A percentile compares a stretch with the other conserved stretches of the same genome.
These are phyloP conservation scores for Lachancea sp. DNA, from an alignment of 805 yeast genomes.

Conservation along the genomic window DNA sequence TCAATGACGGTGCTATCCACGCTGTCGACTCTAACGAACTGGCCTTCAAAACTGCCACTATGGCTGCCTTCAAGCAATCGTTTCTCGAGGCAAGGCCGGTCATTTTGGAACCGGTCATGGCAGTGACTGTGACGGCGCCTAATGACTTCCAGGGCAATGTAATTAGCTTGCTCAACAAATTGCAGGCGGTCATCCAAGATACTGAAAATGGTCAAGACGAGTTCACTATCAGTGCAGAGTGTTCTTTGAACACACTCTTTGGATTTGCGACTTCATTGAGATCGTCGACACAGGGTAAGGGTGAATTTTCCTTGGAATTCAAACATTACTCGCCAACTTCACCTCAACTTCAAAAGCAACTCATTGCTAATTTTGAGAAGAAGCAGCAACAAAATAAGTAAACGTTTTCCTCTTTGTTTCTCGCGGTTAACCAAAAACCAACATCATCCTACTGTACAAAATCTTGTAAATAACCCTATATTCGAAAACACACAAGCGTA, in stretches of 20 bases:
- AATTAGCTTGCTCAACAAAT: constrained; percentile 85
- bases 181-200: constrained; percentile 86
- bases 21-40: constrained; percentile 95
- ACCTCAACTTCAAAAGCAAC: constrained; percentile 82
- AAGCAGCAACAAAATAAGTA: constrained; percentile 39
- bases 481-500: neutral
- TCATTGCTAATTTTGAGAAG: constrained; percentile 77
- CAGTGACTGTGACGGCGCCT: constrained; percentile 88
- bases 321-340: constrained; percentile 86
- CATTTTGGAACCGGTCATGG: constrained; percentile 94
- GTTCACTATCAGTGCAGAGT: constrained; percentile 87
- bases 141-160: constrained; percentile 92
- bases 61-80: constrained; percentile 87
- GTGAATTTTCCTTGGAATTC: constrained; percentile 94
- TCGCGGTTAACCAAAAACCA: neutral
- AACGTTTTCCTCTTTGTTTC: too few species aligned
- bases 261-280: constrained; percentile 94
- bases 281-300: constrained; percentile 98
- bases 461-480: constrained; percentile 14
- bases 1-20: constrained; percentile 96
- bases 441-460: constrained; percentile 1
- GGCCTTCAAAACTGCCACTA: constrained; percentile 90
- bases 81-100: constrained; percentile 80
- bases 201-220: constrained; percentile 94
- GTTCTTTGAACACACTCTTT: constrained; percentile 93